Percentiles rank a stretch among this genome's conserved stretches.
These are phyloP conservation scores for Medicago ruthenica DNA, from an alignment of 306 rosid species.

Conservation along the genomic window DNA sequence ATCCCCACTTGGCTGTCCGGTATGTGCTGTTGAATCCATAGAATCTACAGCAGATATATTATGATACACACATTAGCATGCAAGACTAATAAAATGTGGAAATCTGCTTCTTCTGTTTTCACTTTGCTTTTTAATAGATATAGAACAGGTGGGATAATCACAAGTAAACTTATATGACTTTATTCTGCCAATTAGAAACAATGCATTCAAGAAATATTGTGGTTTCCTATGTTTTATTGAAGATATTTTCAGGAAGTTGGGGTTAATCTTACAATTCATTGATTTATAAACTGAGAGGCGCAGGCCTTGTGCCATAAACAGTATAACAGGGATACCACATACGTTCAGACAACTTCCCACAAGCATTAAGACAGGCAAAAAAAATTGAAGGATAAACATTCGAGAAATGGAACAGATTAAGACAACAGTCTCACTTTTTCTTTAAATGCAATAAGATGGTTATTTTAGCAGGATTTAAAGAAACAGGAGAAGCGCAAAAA, in stretches of 20 bases:
- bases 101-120: background rate
- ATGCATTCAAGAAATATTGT: slow-evolving; percentile 30
- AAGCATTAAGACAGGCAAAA: background rate
- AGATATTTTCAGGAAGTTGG: slow-evolving; percentile 15
- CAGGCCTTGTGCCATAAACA: slow-evolving; percentile 1
- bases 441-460: too few relatives aligned
- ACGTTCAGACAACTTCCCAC: background rate
- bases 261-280: slow-evolving; percentile 5
- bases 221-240: slow-evolving; percentile 11
- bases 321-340: too few relatives aligned
- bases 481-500: slow-evolving; percentile 22
- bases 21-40: slow-evolving; percentile 90
- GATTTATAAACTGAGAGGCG: slow-evolving; percentile 8
- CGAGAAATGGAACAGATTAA: slow-evolving; percentile 8
- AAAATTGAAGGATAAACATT: slow-evolving; percentile 3
- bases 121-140: background rate
- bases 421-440: background rate
- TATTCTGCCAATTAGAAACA: slow-evolving; percentile 12
- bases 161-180: slow-evolving; percentile 18
- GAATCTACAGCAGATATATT: slow-evolving; percentile 62
- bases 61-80: slow-evolving; percentile 34
- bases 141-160: background rate
- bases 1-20: slow-evolving; percentile 74
- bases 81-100: slow-evolving; percentile 16
- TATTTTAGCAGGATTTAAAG: too few relatives aligned